Conservation (phyloP, 176 grass and related monocot genomes). For the Aegilops bicornis region DNA sequence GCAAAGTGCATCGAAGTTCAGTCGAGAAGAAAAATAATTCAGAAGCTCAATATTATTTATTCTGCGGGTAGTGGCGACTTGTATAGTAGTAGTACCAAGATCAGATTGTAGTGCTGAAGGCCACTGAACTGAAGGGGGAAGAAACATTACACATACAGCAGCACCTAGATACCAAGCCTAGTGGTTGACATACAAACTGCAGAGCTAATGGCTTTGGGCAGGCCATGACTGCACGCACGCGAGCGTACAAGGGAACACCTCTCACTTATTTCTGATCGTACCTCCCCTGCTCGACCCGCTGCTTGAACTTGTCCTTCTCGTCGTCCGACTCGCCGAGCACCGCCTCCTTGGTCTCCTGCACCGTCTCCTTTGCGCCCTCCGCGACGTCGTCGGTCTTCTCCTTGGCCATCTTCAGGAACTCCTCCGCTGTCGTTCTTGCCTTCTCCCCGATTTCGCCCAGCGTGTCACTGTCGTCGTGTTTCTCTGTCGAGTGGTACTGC, state of each 20-base stretch:
- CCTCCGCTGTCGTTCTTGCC: slow-evolving; percentile 73
- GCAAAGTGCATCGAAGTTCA: not conserved
- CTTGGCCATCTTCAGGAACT: slow-evolving; percentile 83
- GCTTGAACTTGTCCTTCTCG: slow-evolving; percentile 64
- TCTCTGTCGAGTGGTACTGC: slow-evolving; percentile 45
- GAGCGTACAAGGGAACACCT: not conserved
- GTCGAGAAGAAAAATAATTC: not conserved
- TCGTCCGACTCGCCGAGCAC: slow-evolving; percentile 45
- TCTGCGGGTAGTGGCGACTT: not conserved
- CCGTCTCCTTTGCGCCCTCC: slow-evolving; percentile 48
- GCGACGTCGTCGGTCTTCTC: slow-evolving; percentile 61
- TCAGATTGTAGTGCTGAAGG: not conserved
- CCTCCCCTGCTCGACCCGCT: slow-evolving; percentile 65
- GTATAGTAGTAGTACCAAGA: not conserved
- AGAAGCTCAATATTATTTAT: not conserved
- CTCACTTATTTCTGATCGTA: slow-evolving; percentile 39
- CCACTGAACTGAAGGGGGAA: not conserved
- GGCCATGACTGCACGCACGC: not conserved
- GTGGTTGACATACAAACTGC: not conserved
- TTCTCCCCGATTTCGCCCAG: slow-evolving; percentile 51
- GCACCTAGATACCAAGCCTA: not conserved
- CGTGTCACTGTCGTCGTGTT: slow-evolving; percentile 47
- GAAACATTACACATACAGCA: not conserved
- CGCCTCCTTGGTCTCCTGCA: slow-evolving; percentile 64
- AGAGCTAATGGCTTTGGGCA: not conserved